Conservation (phyloP, 805 yeast species). For the Pichia kluyveri region DNA sequence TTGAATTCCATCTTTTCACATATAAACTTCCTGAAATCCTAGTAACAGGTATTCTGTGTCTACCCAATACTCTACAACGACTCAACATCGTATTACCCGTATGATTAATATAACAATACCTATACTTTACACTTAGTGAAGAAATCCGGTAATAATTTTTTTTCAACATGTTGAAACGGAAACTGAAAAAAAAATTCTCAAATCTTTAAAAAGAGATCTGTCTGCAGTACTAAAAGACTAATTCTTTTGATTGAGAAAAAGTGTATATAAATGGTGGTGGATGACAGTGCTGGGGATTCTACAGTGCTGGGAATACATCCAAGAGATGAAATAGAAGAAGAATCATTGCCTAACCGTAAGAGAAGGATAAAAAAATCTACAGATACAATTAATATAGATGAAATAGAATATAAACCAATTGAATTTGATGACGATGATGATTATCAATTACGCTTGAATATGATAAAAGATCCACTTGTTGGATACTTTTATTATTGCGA, state of each 20-base stretch:
- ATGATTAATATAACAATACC: no score
- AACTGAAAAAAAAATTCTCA: no score
- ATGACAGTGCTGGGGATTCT: no score
- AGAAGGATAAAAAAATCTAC: neutral
- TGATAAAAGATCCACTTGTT: constrained; percentile 3
- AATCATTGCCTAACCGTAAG: no score
- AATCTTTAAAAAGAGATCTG: no score
- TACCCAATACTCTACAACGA: neutral
- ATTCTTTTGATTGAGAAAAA: no score
- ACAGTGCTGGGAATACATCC: neutral
- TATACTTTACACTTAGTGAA: no score
- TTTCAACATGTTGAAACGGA: no score
- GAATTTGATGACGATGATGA: neutral
- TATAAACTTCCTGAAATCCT: neutral
- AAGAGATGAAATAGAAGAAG: neutral
- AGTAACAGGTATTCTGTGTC: neutral
- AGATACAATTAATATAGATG: neutral
- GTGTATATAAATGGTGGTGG: no score
- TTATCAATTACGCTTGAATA: neutral
- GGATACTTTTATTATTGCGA: constrained; percentile 5
- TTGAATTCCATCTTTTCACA: neutral
- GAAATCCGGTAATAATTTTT: no score
- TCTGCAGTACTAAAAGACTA: no score
- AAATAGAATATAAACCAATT: neutral
- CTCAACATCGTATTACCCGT: neutral